Base-by-base conservation (phyloP, 2,329 filamentous ascomycete species). In the Colletotrichum musae region DNA sequence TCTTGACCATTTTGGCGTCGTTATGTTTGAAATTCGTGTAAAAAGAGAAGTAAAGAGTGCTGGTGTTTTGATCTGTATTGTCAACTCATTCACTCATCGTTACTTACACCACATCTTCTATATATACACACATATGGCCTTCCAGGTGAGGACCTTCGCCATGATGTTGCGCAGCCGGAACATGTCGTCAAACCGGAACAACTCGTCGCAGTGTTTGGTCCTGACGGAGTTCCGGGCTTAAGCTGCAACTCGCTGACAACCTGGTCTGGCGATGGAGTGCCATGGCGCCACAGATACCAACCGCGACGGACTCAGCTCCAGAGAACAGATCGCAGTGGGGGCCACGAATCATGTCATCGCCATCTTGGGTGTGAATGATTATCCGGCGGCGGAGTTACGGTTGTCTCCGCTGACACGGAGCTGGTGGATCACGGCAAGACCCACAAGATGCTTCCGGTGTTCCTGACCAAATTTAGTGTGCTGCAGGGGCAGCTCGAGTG, bases 1-100 rank as follows among this genome's bases (percentile, higher is more conserved):
- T 80, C 60, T 82, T 79, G 69, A 81, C 81, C 82, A 84, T 78
- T 51, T 36, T 60, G 26, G 15, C 5, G 7, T 32, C 13, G 26
- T 28, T 53, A 10, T 36, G 18, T 5, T 26, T 58, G 36, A 3
- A 24, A 24, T 43, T 26, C 1, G 1, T 1, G n/a, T 5, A 52
- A 12, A 9, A 32, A 52, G n/a, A 26, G 21, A 21, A 28, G 26
- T 6, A 28, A 6, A 5, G 26, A 36, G 1, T 32, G 9, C 15
- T 26, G 18, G 18, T 18, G 18, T 48, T 4, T 50, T n/a, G 18
- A 18, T 18, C 18, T 21, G 13, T 26, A 39, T 43, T 39, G 9
- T 10, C 10, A 10, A 10, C 7, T 2, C 32, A 36, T 10, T 36
- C 32, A 36, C 9, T 10, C 32, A 36, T 36, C 32, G 32, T 6